Evolutionary conservation across 768 basidiomycete species (phyloP), one percentile per base, ranked within the genome.

Genomic region (Mycena kentingensis): DNA sequence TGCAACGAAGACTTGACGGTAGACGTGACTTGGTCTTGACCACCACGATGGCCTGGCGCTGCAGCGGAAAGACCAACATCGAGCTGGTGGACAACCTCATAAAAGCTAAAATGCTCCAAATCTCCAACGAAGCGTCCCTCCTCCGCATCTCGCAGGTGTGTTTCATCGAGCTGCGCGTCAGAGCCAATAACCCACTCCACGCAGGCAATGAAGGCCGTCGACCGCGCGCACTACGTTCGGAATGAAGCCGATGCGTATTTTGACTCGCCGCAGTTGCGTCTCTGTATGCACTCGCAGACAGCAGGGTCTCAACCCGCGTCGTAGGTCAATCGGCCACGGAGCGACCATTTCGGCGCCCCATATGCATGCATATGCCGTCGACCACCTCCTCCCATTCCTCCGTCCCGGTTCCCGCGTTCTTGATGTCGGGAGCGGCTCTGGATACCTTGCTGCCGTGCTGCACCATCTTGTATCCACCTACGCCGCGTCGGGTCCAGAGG

Each of bases 281-380:
- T 43, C 41, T 10, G 39, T 15, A 15, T 29, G 10, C 27, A 28
- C 35, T 38, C 22, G 27, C 31, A 26, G 19, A 31, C 32, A 26
- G 34, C 35, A 16, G 12, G 32, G 31, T 51, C 51, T 55, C 36
- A 32, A 6, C 29, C n/a, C n/a, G 54, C 29, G 37, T 19, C 10
- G 13, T 61, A 90, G 89, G 66, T 54, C 76, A 16, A 93, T 94
- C 46, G 88, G 90, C 2, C 80, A 88, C 63, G 86, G 84, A 12
- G 95, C 94, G 13, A 99, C 96, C 0, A 98, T 99, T 56, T 92
- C 89, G 32, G 96, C 96, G 0, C 96, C 96, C 1, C 96, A 99
- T 66, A 98, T 98, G 95, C 94, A 97, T 55, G 93, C 93, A 0
- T 84, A 94, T 55, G 94, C 96, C 0, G 66, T 80, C 3, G 88